Evolutionary conservation across 768 basidiomycete genomes (phyloP).

Genomic region (Mrakia frigida): DNA sequence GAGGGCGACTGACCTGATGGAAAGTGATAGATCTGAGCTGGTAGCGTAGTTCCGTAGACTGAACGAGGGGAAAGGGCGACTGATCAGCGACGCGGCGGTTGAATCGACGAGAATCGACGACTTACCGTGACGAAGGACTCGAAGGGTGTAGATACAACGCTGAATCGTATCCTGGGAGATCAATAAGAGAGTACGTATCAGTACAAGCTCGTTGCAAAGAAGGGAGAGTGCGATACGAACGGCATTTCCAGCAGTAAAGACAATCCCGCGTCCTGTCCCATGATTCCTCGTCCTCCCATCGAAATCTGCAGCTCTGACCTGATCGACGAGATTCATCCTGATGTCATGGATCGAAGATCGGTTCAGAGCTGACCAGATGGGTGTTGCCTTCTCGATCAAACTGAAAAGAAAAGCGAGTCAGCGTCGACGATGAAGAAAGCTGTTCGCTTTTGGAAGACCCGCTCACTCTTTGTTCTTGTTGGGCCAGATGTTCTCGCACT

Average conservation of each 20-base stretch:
- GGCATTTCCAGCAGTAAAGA: conserved; percentile 47
- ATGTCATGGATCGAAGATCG: conserved; percentile 35
- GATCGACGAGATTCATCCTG: conserved; percentile 40
- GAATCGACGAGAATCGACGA: conserved; percentile 26
- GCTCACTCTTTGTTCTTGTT: conserved; percentile 17
- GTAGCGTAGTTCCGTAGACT: conserved; percentile 38
- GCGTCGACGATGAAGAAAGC: not conserved
- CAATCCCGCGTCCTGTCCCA: conserved; percentile 44
- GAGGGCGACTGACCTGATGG: conserved; percentile 44
- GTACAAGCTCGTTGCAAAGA: conserved; percentile 30
- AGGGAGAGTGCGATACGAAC: conserved; percentile 39
- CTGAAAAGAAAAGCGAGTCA: not conserved
- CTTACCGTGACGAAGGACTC: conserved; percentile 27
- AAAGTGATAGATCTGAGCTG: conserved; percentile 47
- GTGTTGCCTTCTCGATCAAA: not conserved
- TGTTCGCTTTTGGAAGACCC: not conserved
- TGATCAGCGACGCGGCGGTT: conserved; percentile 40
- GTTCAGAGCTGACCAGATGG: conserved; percentile 15
- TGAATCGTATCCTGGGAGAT: conserved; percentile 43
- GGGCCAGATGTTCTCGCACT: conserved; percentile 32
- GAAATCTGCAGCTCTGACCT: conserved; percentile 37
- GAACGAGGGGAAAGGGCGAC: conserved; percentile 42
- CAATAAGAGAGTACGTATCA: not conserved
- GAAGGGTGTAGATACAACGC: conserved; percentile 35
- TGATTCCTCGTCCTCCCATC: conserved; percentile 32